Percentiles rank a stretch among this genome's conserved stretches.
phyloP scores from a whole-genome alignment of 495 filamentous ascomycete species.

The Neurospora tetraspora region DNA sequence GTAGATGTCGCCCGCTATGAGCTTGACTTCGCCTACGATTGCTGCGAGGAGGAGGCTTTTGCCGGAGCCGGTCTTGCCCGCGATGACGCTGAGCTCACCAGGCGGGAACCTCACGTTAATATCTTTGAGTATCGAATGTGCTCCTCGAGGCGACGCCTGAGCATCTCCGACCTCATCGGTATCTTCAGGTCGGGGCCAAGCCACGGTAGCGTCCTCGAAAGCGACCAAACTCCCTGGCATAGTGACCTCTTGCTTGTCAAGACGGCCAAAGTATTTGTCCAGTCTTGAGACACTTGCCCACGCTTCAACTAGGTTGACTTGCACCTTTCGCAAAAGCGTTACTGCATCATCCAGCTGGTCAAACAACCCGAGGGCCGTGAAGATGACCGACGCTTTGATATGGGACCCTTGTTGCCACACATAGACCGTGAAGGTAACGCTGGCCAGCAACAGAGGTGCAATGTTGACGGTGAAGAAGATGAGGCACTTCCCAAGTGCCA shows the following conservation, averaged over 20 bases:
- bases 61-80: slow-evolving; percentile 47
- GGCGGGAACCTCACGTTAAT: slow-evolving; percentile 49
- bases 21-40: slow-evolving; percentile 46
- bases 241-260: slow-evolving; percentile 12
- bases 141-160: slow-evolving; percentile 6
- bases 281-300: slow-evolving; percentile 19
- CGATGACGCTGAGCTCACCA: slow-evolving; percentile 48
- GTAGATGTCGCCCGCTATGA: slow-evolving; percentile 33
- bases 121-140: slow-evolving; percentile 31
- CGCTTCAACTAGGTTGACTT: slow-evolving; percentile 16
- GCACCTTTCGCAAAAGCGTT: slow-evolving; percentile 10
- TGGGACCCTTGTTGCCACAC: slow-evolving; percentile 24
- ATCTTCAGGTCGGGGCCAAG: slow-evolving; percentile 16
- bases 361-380: slow-evolving; percentile 20
- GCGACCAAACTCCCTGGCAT: slow-evolving; percentile 8
- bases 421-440: slow-evolving; percentile 50
- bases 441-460: slow-evolving; percentile 54
- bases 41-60: slow-evolving; percentile 49
- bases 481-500: slow-evolving; percentile 41
- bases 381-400: slow-evolving; percentile 19
- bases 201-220: slow-evolving; percentile 19
- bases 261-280: slow-evolving; percentile 17
- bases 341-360: slow-evolving; percentile 21
- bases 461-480: slow-evolving; percentile 48
- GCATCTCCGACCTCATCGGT: slow-evolving; percentile 11